Evolutionary conservation across 352 stramenopile species (phyloP), one percentile per base, ranked within the genome.

Genomic region (Phytopythium mirpurense): DNA sequence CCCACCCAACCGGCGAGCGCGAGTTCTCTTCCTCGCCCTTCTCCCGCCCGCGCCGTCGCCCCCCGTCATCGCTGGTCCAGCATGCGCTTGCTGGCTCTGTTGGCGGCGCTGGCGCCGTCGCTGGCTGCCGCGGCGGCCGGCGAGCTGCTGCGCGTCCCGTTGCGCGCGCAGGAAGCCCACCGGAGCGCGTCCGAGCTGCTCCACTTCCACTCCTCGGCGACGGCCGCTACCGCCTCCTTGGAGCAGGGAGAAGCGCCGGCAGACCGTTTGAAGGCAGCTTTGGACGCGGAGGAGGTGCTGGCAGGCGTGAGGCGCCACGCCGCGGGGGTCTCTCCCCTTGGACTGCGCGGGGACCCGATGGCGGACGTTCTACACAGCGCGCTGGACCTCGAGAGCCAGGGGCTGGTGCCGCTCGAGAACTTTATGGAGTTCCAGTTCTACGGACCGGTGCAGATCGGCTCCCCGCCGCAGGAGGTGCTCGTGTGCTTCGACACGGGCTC

Each of bases 371-470:
- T 82, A n/a, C 59, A 75, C 19, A 49, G 58, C 38, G 56, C 52
- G 29, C 60, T 67, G 48, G 54, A 68, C 27, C 62, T 81, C 2
- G 40, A 56, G n/a, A 57, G 64, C 0, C 36, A 56, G 32, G 77
- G 74, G 8, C 66, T 71, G 54, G 68, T 93, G 14, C 60, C 79
- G 23, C 68, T 93, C 3, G 74, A 77, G 43, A 93, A 93, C 57
- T 91, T 86, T 38, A 86, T 88, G 74, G 81, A 90, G 53, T 89
- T 91, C 57, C 83, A 93, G 66, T 93, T 91, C 55, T 91, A 71
- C 47, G 83, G 83, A 0, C 77, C 80, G 9, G 63, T 93, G 8
- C 35, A 56, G 27, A 75, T 93, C 54, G 83, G 83, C 6, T 73
- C 62, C 7, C 83, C 83, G 21, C 76, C 80, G 15, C 80, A 93